Evolutionary conservation across 495 filamentous ascomycete species (phyloP).

Genomic region (Aspergillus asperescens): DNA sequence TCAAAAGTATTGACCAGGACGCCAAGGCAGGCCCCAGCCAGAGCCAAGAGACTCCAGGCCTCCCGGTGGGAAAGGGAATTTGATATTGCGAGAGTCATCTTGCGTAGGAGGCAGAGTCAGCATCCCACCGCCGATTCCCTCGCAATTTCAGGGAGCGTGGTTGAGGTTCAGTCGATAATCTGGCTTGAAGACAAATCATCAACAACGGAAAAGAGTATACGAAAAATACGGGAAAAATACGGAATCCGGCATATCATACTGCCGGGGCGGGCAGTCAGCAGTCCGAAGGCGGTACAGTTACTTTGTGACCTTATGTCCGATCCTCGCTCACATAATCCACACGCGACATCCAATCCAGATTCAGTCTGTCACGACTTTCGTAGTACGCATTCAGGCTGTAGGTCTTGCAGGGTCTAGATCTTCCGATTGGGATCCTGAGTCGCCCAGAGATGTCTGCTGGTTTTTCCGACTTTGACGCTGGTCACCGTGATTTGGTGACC

Average conservation of each 20-base stretch:
- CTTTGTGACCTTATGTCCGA: constrained; percentile 9
- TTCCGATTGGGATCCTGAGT: constrained; percentile 24
- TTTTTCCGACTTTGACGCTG: constrained; percentile 63
- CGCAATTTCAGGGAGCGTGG: background rate
- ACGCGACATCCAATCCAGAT: constrained; percentile 2
- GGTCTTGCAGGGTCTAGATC: constrained; percentile 14
- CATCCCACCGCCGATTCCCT: constrained; percentile 3
- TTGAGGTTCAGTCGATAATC: constrained; percentile 21
- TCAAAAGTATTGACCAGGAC: constrained; percentile 77
- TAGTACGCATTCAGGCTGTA: constrained; percentile 10
- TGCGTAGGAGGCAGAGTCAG: constrained; percentile 3
- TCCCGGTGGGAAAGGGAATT: constrained; percentile 59
- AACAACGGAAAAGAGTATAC: too few species aligned
- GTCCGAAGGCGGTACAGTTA: constrained; percentile 16
- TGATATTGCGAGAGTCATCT: constrained; percentile 34
- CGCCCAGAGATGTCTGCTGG: constrained; percentile 38
- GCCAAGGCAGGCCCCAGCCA: constrained; percentile 64
- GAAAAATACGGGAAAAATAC: background rate
- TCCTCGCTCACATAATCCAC: constrained; percentile 14
- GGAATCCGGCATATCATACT: constrained; percentile 18
- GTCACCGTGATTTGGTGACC: constrained; percentile 51
- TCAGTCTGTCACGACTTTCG: background rate
- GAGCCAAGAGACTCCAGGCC: constrained; percentile 60
- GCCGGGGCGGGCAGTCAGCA: constrained; percentile 27
- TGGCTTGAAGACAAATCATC: constrained; percentile 28